These are phyloP conservation scores for Picea glauca DNA, from an alignment of 75 land plant genomes.

Conservation along the genomic window DNA sequence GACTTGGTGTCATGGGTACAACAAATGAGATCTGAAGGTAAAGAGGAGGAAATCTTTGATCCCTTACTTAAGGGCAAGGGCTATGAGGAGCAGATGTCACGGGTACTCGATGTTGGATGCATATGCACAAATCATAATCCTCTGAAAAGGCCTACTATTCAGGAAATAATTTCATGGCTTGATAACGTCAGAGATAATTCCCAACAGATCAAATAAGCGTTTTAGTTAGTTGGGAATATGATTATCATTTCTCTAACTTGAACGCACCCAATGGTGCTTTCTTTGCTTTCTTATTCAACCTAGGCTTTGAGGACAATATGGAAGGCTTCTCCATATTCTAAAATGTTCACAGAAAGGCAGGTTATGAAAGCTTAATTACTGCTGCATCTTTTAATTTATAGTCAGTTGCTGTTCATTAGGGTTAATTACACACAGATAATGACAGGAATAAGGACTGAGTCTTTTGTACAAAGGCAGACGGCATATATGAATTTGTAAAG, in stretches of 20 bases:
- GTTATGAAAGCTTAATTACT: background rate
- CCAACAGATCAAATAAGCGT: background rate
- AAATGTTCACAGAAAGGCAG: background rate
- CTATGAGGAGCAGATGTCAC: conserved; percentile 45
- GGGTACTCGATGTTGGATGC: conserved; percentile 57
- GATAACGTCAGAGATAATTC: conserved; percentile 22
- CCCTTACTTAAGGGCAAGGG: conserved; percentile 34
- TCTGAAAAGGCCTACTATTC: conserved; percentile 49
- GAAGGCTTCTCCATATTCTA: background rate
- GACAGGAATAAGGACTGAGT: background rate
- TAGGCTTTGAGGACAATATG: background rate
- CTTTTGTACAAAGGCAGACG: background rate
- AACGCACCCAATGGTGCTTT: background rate
- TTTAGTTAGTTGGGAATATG: background rate
- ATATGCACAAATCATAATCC: conserved; percentile 52
- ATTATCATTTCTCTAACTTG: background rate
- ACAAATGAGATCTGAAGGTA: conserved; percentile 42
- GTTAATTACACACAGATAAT: background rate
- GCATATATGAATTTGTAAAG: background rate
- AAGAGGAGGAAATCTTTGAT: conserved; percentile 45
- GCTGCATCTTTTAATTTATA: background rate
- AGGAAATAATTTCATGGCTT: conserved; percentile 61
- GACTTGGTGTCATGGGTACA: conserved; percentile 71
- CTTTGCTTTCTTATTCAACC: background rate
- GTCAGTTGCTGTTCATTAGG: background rate